Base-by-base conservation (phyloP, 2,329 filamentous ascomycete species). In the Aspergillus unguis region DNA sequence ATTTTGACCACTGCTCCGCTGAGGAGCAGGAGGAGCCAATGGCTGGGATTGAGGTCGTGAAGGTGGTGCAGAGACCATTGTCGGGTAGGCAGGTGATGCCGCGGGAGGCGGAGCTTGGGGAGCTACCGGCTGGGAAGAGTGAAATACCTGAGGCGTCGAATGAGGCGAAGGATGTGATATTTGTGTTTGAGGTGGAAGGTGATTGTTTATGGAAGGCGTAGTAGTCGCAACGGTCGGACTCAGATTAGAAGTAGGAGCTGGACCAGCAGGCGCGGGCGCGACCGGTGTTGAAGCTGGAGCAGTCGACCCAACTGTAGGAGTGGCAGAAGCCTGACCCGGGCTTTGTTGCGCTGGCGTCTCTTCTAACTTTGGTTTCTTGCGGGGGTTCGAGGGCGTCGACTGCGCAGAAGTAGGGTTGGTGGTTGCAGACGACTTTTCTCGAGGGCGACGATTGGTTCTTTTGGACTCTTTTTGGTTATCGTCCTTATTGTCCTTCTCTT, bases 1-100 rank as follows among this genome's bases (percentile, higher is more conserved):
- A 63, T 87, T 90, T 65, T 90, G 88, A 40, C 90, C 87, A 64
- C 87, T 88, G 10, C 86, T 85, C 45, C 86, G 77, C 44, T 78
- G 74, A 6, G 70, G 62, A 9, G 17, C 17, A 17, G 61, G 63
- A 56, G 76, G 73, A 9, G 75, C 74, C 35, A 70, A 66, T 48
- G 68, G 69, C 52, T 72, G 76, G 36, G 70, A 77, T 54, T 71
- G 78, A 41, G 72, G 71, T 25, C 61, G 60, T 17, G 73, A 71
- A 46, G 62, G 61, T 17, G 74, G 48, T 51, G 62, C 53, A 50
- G 62, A 53, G 50, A 59, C 51, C 58, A 60, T 55, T 53, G 59
- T 43, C 38, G 55, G 41, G 55, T 58, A 59, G 51, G 62, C 17
- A 57, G 37, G 56, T 32, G 47, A 49, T 48, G 51, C 29, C 48